These are phyloP conservation scores for Diutina mesorugosa DNA, from an alignment of 1,139 yeast genomes.

Conservation along the genomic window DNA sequence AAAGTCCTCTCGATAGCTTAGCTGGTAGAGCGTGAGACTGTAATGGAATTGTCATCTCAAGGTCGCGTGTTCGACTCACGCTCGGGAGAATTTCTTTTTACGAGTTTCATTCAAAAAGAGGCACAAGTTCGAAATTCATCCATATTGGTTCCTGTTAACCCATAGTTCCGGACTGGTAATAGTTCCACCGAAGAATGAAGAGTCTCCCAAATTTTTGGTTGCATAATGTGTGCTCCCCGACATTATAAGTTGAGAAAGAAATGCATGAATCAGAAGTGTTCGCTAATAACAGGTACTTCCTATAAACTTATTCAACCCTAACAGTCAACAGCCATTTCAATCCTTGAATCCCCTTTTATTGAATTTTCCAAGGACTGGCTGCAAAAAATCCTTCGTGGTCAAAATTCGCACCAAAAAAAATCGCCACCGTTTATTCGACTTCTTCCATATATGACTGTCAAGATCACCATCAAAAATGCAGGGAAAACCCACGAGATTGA, in stretches of 20 bases:
- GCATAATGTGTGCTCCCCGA: too few species aligned
- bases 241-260: too few species aligned
- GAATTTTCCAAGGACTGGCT: neutral
- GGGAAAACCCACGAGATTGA: slow-evolving; percentile 72
- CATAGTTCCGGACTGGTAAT: too few species aligned
- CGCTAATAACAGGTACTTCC: too few species aligned
- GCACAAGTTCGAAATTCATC: too few species aligned
- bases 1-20: slow-evolving; percentile 1
- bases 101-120: neutral
- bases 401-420: neutral
- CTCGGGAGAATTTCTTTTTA: slow-evolving; percentile 1
- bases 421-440: neutral
- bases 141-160: too few species aligned
- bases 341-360: too few species aligned
- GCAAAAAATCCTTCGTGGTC: neutral
- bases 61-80: slow-evolving; percentile 3
- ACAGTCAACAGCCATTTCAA: too few species aligned
- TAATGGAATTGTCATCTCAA: neutral
- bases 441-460: neutral
- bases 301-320: too few species aligned
- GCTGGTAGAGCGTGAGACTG: slow-evolving; percentile 3
- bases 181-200: too few species aligned
- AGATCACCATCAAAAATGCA: slow-evolving; percentile 55
- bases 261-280: too few species aligned
- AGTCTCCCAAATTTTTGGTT: too few species aligned